Percentiles rank a stretch among this genome's conserved stretches.
These are phyloP conservation scores for Melaleuca alternifolia DNA, from an alignment of 345 rosid species.

Conservation along the genomic window DNA sequence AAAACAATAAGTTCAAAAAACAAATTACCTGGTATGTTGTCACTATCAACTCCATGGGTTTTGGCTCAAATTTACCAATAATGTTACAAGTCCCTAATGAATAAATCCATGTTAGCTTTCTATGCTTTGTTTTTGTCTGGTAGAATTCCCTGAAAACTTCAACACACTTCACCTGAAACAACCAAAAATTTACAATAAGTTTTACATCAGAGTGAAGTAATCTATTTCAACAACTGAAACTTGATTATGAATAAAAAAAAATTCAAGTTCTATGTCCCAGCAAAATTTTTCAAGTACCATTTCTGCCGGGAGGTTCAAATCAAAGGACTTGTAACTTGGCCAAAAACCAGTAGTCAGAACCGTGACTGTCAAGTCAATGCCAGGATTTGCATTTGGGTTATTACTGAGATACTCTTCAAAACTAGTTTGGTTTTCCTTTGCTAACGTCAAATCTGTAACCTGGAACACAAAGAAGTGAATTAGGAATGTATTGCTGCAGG, in stretches of 20 bases:
- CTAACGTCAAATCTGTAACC: conserved; percentile 63
- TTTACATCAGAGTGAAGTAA: too few species aligned
- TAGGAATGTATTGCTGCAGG: too few species aligned
- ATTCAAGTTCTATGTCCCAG: neutral
- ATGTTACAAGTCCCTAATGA: conserved; percentile 59
- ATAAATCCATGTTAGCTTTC: conserved; percentile 62
- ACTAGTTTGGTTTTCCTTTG: conserved; percentile 48
- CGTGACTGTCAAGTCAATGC: conserved; percentile 51
- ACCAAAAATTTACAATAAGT: too few species aligned
- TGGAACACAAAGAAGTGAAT: neutral
- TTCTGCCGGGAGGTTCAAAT: conserved; percentile 54
- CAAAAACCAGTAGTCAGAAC: conserved; percentile 66
- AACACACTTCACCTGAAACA: conserved; percentile 37
- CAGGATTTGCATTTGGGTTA: conserved; percentile 34
- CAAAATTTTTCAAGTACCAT: conserved; percentile 20
- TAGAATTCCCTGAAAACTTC: conserved; percentile 61
- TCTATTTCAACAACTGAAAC: too few species aligned
- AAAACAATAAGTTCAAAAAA: too few species aligned
- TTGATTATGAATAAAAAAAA: neutral
- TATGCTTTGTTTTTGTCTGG: conserved; percentile 37
- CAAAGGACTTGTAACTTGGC: conserved; percentile 67
- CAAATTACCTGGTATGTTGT: conserved; percentile 46
- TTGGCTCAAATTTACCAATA: conserved; percentile 45
- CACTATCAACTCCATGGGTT: conserved; percentile 49
- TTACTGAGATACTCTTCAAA: conserved; percentile 47